phyloP scores from a whole-genome alignment of 2,329 filamentous ascomycete genomes.

The Verticillium dahliae region DNA sequence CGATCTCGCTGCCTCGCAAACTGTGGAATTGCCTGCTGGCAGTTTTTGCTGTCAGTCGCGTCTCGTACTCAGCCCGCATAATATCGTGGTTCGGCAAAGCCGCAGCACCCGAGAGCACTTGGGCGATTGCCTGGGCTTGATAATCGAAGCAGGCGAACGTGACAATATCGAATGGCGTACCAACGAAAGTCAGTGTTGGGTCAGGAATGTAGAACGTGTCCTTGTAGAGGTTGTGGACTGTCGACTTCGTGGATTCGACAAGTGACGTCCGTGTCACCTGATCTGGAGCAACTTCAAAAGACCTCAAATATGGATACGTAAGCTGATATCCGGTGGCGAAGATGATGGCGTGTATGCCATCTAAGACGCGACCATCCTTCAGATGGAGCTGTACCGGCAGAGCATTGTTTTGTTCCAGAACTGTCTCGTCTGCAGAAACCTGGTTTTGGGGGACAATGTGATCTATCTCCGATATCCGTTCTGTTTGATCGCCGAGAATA shows the following conservation, averaged over 20 bases:
- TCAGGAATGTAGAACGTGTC: slow-evolving; percentile 68
- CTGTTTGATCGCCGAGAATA: slow-evolving; percentile 45
- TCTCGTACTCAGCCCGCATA: slow-evolving; percentile 28
- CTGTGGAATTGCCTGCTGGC: slow-evolving; percentile 18
- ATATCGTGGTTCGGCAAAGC: slow-evolving; percentile 34
- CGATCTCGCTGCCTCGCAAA: slow-evolving; percentile 13
- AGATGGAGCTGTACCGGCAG: slow-evolving; percentile 47
- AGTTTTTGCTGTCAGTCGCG: slow-evolving; percentile 10
- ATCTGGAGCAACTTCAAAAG: neutral
- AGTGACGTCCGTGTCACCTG: neutral
- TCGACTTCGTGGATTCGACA: neutral
- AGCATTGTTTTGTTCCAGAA: slow-evolving; percentile 7
- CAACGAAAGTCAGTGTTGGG: slow-evolving; percentile 56
- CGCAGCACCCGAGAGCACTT: slow-evolving; percentile 45
- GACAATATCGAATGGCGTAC: slow-evolving; percentile 58
- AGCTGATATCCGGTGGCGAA: slow-evolving; percentile 65
- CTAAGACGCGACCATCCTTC: slow-evolving; percentile 43
- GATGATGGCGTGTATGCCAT: slow-evolving; percentile 54
- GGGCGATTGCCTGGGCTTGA: slow-evolving; percentile 55
- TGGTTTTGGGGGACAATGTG: slow-evolving; percentile 1
- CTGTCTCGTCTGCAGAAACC: neutral
- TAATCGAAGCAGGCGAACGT: slow-evolving; percentile 67
- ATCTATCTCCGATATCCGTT: slow-evolving; percentile 43
- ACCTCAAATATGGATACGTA: slow-evolving; percentile 54
- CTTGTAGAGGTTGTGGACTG: slow-evolving; percentile 58